Conservation (phyloP, 73 alveolate species). For the Uronychia binucleata region DNA sequence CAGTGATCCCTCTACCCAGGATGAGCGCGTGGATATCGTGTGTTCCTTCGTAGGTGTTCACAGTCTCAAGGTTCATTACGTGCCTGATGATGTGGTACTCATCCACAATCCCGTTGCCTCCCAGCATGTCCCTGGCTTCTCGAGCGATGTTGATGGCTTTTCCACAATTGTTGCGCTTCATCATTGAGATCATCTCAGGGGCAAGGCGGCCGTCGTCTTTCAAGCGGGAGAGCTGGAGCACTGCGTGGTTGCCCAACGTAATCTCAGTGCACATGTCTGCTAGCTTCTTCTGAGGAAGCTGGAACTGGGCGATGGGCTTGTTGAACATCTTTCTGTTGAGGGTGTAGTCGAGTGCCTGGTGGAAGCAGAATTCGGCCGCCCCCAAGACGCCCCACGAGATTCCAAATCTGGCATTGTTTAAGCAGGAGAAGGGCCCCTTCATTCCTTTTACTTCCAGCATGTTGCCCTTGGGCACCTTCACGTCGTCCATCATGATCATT, state of each 20-base stretch:
- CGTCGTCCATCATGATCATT: constrained; percentile 94
- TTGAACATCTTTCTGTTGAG: constrained; percentile 79
- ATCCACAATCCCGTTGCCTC: constrained; percentile 95
- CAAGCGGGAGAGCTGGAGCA: constrained; percentile 58
- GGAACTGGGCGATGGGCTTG: constrained; percentile 77
- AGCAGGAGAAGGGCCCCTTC: constrained; percentile 95
- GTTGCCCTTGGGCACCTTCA: constrained; percentile 83
- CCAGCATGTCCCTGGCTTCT: constrained; percentile 92
- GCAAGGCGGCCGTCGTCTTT: constrained; percentile 82
- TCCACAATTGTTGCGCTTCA: constrained; percentile 92
- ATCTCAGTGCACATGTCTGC: constrained; percentile 92
- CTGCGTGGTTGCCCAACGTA: constrained; percentile 78
- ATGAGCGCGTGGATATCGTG: constrained; percentile 88
- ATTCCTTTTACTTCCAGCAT: constrained; percentile 78
- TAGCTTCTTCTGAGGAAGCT: constrained; percentile 79
- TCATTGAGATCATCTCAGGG: constrained; percentile 90
- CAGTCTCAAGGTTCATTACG: constrained; percentile 87
- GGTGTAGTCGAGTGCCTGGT: constrained; percentile 76
- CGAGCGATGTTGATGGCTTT: constrained; percentile 86
- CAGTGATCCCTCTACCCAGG: constrained; percentile 94
- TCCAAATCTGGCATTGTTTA: constrained; percentile 93
- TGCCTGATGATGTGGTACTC: constrained; percentile 94
- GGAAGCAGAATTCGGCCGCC: constrained; percentile 94
- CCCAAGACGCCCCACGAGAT: constrained; percentile 97
- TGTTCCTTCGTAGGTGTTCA: constrained; percentile 88